A percentile compares a stretch with the other conserved stretches of the same genome.
These are phyloP conservation scores for Podila clonocystis DNA, from an alignment of 192 early-diverging fungal genomes.

Conservation along the genomic window DNA sequence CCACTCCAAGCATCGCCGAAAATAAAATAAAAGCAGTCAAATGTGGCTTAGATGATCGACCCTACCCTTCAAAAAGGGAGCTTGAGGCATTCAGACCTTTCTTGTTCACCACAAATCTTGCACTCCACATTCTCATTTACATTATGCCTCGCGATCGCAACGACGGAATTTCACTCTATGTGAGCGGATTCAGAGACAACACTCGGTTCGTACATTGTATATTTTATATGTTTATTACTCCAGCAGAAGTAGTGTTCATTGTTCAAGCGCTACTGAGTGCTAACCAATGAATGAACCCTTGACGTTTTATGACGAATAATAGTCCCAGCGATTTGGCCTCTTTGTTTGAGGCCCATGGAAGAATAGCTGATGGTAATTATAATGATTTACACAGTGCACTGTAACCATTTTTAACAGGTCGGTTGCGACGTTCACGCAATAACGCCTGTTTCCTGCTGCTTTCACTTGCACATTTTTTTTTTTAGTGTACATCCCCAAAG, in stretches of 20 bases:
- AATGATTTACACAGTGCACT: neutral
- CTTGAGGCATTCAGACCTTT: neutral
- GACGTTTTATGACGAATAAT: neutral
- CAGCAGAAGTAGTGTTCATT: too few species aligned
- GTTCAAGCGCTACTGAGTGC: too few species aligned
- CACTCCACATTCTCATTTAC: conserved; percentile 8
- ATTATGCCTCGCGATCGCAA: conserved; percentile 46
- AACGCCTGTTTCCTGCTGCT: neutral
- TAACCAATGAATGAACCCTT: too few species aligned
- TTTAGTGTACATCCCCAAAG: conserved; percentile 50
- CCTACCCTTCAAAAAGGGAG: neutral
- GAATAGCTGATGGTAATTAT: conserved; percentile 39
- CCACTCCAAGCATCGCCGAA: conserved; percentile 1
- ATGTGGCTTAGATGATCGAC: neutral
- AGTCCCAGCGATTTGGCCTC: conserved; percentile 47
- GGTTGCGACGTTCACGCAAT: neutral
- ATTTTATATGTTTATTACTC: too few species aligned
- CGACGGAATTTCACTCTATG: conserved; percentile 41
- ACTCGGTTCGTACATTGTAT: conserved; percentile 24
- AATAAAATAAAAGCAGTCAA: neutral
- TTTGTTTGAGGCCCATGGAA: conserved; percentile 39
- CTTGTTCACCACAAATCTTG: too few species aligned
- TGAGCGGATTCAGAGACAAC: conserved; percentile 49
- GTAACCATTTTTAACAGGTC: neutral
- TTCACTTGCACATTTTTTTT: too few species aligned